phyloP scores from a whole-genome alignment of 176 grass and related monocot species.

The Paspalum vaginatum region DNA sequence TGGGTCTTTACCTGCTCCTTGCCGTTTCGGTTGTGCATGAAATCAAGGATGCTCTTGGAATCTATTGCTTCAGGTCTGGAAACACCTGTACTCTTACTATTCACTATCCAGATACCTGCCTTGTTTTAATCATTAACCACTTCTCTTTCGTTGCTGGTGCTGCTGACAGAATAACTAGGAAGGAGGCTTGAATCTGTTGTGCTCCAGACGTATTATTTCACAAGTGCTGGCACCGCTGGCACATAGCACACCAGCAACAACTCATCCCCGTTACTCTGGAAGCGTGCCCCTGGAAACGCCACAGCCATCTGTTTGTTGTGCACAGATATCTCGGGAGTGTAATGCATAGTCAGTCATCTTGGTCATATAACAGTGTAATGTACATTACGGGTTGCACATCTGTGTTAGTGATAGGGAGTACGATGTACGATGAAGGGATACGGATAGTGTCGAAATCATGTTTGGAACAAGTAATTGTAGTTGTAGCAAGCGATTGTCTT shows the following conservation, averaged over 20 bases:
- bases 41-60: slow-evolving; percentile 95
- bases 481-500: no score
- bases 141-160: neutral
- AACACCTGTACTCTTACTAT: neutral
- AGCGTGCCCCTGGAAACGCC: neutral
- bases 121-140: neutral
- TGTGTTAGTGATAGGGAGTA: neutral
- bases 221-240: neutral
- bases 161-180: slow-evolving; percentile 85
- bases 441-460: no score
- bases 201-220: slow-evolving; percentile 1
- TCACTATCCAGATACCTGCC: neutral
- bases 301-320: neutral
- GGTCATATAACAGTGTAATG: neutral
- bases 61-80: slow-evolving; percentile 92
- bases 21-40: slow-evolving; percentile 88
- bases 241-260: neutral
- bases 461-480: neutral
- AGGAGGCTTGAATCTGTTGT: slow-evolving; percentile 68
- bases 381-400: neutral
- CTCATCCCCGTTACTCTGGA: neutral
- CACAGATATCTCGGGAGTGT: neutral
- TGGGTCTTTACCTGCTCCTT: slow-evolving; percentile 86
- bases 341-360: slow-evolving; percentile 1
- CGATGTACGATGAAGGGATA: neutral